A percentile compares a stretch with the other conserved stretches of the same genome.
Evolutionary conservation across 2,329 filamentous ascomycete species (phyloP).

Genomic region (Beauveria sp.): DNA sequence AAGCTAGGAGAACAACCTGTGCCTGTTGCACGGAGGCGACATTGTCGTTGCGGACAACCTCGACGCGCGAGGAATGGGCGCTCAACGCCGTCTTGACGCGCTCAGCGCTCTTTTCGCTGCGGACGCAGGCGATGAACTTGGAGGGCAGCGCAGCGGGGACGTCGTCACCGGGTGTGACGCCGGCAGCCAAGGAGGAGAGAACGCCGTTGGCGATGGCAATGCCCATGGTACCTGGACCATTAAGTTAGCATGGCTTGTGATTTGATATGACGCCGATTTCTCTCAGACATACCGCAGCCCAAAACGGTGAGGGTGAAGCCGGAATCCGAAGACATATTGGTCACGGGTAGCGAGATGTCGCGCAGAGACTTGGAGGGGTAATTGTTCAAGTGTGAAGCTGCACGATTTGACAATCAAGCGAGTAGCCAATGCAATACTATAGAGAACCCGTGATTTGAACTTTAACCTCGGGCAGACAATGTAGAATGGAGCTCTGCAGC

Average conservation of each 20-base stretch:
- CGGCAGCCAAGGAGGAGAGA: constrained; percentile 56
- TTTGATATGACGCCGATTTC: background rate
- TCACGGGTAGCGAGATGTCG: constrained; percentile 6
- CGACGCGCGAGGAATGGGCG: constrained; percentile 54
- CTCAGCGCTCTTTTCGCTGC: constrained; percentile 59
- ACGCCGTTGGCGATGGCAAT: constrained; percentile 78
- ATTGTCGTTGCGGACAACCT: constrained; percentile 66
- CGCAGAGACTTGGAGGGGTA: constrained; percentile 1
- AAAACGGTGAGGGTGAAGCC: constrained; percentile 68
- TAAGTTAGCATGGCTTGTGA: constrained; percentile 12
- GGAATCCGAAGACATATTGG: constrained; percentile 9
- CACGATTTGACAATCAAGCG: background rate
- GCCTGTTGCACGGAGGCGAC: constrained; percentile 57
- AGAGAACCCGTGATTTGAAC: background rate
- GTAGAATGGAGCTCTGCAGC: constrained; percentile 12
- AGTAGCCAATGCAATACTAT: background rate
- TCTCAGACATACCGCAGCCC: constrained; percentile 60
- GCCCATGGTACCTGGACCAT: constrained; percentile 64
- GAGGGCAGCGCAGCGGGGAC: constrained; percentile 55
- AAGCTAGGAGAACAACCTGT: constrained; percentile 69
- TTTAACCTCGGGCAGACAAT: constrained; percentile 7
- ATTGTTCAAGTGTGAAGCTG: background rate
- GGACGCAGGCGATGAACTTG: constrained; percentile 75
- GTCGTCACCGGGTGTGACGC: constrained; percentile 39
- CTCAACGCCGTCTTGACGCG: constrained; percentile 59